These are phyloP conservation scores for Nigrospora oryzae DNA, from an alignment of 2,329 filamentous ascomycete species.

Conservation along the genomic window DNA sequence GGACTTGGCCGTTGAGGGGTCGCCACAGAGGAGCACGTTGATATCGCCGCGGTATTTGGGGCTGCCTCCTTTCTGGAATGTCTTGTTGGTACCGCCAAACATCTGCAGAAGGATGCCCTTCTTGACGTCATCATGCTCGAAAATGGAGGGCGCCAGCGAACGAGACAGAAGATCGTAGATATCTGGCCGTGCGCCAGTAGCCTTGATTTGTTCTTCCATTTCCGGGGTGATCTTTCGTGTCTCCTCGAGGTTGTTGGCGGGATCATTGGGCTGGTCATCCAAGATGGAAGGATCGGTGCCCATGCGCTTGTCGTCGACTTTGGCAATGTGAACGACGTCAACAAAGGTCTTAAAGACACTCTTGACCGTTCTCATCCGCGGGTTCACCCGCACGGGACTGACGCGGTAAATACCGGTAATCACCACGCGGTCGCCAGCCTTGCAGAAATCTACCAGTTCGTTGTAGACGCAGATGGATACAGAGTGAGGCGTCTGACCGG, in stretches of 20 bases:
- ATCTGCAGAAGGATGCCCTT: conserved; percentile 95
- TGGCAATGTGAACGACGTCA: conserved; percentile 91
- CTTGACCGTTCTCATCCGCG: conserved; percentile 85
- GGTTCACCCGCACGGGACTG: conserved; percentile 88
- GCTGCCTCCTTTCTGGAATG: conserved; percentile 91
- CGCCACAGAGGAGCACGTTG: conserved; percentile 92
- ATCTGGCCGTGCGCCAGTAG: conserved; percentile 70
- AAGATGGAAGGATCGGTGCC: conserved; percentile 86
- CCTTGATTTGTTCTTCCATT: conserved; percentile 82
- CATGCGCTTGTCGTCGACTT: conserved; percentile 90
- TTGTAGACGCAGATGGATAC: conserved; percentile 96
- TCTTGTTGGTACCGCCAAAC: conserved; percentile 97
- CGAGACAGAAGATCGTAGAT: conserved; percentile 88
- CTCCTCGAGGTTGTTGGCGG: conserved; percentile 73
- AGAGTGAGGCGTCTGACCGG: conserved; percentile 94
- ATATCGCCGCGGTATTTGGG: conserved; percentile 96
- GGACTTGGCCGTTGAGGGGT: conserved; percentile 93
- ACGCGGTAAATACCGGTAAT: conserved; percentile 96
- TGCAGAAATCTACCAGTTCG: conserved; percentile 94
- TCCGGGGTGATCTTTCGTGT: conserved; percentile 75
- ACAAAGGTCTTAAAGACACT: conserved; percentile 97
- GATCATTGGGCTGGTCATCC: conserved; percentile 64
- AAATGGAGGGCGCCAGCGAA: conserved; percentile 88
- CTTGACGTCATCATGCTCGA: conserved; percentile 98
- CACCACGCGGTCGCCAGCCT: conserved; percentile 91